A percentile compares a stretch with the other conserved stretches of the same genome.
Evolutionary conservation across 164 flowering plant species (phyloP).

Genomic region (Brasenia schreberi): DNA sequence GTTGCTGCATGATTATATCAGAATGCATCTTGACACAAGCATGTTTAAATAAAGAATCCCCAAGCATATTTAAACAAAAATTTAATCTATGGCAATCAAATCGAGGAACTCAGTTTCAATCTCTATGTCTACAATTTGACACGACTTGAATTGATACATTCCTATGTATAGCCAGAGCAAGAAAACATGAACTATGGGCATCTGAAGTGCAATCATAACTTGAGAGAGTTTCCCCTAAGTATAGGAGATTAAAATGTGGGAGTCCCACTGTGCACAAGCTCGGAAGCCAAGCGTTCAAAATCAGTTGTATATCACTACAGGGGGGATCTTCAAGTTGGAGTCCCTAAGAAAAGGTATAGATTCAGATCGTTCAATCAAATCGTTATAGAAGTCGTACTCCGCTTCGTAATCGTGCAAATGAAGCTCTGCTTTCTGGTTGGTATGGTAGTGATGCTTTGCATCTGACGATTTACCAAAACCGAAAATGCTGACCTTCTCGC

Average conservation of each 20-base stretch:
- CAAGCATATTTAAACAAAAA: too few species aligned
- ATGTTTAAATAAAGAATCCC: too few species aligned
- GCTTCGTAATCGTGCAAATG: conserved; percentile 79
- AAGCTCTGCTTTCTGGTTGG: conserved; percentile 85
- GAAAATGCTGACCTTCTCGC: conserved; percentile 74
- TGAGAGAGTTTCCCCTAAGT: neutral
- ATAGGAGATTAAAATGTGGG: neutral
- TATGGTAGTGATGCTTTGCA: conserved; percentile 90
- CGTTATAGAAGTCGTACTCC: conserved; percentile 66
- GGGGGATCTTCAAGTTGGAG: conserved; percentile 58
- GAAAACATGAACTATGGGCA: neutral
- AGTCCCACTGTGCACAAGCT: neutral
- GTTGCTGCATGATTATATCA: too few species aligned
- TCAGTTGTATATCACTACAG: conserved; percentile 51
- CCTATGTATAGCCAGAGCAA: neutral
- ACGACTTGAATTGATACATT: too few species aligned
- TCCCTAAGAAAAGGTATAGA: conserved; percentile 62
- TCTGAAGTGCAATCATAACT: neutral
- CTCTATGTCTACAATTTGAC: too few species aligned
- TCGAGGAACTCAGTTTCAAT: too few species aligned
- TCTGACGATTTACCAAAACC: conserved; percentile 74
- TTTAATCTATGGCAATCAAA: too few species aligned
- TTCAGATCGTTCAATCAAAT: conserved; percentile 38
- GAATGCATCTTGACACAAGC: too few species aligned
- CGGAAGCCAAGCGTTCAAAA: neutral